phyloP scores from a whole-genome alignment of 768 basidiomycete species.

The Dentipellis fragilis region DNA sequence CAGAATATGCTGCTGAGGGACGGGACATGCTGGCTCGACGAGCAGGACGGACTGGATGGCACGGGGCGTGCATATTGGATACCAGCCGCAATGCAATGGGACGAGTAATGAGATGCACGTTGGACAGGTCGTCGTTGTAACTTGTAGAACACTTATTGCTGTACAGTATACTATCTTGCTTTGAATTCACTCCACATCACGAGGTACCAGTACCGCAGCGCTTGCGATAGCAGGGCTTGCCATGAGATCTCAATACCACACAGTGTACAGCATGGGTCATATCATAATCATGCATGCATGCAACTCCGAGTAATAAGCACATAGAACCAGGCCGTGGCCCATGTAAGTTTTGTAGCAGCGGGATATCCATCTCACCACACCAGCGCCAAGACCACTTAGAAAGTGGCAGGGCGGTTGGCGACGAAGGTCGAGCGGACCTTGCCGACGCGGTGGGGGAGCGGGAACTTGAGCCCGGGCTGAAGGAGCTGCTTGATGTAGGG shows the following conservation, averaged over 20 bases:
- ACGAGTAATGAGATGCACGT: constrained; percentile 29
- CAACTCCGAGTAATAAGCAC: background rate
- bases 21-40: constrained; percentile 92
- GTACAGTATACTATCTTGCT: background rate
- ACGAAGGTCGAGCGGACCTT: constrained; percentile 77
- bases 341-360: background rate
- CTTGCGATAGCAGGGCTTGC: background rate
- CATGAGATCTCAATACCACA: background rate
- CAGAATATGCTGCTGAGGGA: constrained; percentile 88
- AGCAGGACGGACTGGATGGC: constrained; percentile 52
- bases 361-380: background rate
- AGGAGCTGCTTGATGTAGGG: constrained; percentile 98
- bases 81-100: constrained; percentile 82
- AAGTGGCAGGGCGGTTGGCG: constrained; percentile 68
- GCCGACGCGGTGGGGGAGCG: constrained; percentile 80
- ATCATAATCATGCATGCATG: background rate
- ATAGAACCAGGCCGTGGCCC: background rate
- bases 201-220: background rate
- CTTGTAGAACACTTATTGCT: background rate
- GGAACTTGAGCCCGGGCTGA: constrained; percentile 88
- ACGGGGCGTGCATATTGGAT: constrained; percentile 75
- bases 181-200: background rate
- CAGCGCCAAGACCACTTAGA: constrained; percentile 25
- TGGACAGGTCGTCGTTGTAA: background rate
- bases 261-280: background rate